Percentiles rank a stretch among this genome's conserved stretches.
phyloP scores from a whole-genome alignment of 257 asterid genomes.

The Primulina huaijiensis region DNA sequence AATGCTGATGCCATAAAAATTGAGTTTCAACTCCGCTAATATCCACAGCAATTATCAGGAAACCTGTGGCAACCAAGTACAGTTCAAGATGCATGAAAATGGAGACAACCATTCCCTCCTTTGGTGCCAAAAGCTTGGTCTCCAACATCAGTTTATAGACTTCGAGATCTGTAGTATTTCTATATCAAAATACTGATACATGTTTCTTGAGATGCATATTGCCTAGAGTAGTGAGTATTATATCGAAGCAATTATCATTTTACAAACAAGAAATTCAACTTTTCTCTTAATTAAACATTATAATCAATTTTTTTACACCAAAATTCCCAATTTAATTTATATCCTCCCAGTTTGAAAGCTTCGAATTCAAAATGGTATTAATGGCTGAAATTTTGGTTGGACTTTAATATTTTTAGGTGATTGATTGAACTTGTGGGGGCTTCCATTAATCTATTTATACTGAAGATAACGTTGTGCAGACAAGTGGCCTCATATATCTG shows the following conservation, averaged over 20 bases:
- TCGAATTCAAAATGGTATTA: background rate
- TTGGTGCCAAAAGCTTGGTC: constrained; percentile 45
- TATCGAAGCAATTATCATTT: too few species aligned
- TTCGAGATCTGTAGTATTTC: too few species aligned
- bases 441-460: too few species aligned
- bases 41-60: constrained; percentile 57
- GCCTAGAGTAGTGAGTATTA: too few species aligned
- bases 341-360: background rate
- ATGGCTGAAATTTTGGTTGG: background rate
- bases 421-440: background rate
- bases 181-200: too few species aligned
- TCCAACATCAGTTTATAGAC: constrained; percentile 9
- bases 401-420: background rate
- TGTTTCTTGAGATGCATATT: too few species aligned
- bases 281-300: too few species aligned
- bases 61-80: constrained; percentile 66
- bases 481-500: background rate
- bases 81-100: constrained; percentile 55
- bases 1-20: constrained; percentile 26
- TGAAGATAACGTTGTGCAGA: background rate
- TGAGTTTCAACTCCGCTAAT: constrained; percentile 30
- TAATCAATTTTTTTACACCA: too few species aligned
- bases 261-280: too few species aligned
- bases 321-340: too few species aligned
- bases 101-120: constrained; percentile 46